Percentiles rank a stretch among this genome's conserved stretches.
Conservation (phyloP, 371 early-diverging fungal genomes). For the Mortierella sp. region DNA sequence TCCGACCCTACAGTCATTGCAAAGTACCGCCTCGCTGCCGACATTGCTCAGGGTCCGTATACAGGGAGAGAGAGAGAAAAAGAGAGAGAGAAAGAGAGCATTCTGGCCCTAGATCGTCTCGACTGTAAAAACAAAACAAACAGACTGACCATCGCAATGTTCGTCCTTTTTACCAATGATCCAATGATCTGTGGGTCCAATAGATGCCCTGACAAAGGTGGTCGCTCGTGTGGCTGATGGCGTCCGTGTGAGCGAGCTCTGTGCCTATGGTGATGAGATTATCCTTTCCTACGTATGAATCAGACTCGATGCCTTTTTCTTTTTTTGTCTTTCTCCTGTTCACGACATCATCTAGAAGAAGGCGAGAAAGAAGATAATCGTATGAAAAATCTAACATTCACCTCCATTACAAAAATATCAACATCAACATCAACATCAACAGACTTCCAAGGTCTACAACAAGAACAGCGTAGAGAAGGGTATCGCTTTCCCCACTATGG, state of each 20-base stretch:
- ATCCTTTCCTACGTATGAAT: conserved; percentile 70
- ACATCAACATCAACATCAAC: conserved; percentile 24
- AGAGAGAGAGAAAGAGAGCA: background rate
- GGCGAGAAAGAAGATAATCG: too few relatives aligned
- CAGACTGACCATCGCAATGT: too few relatives aligned
- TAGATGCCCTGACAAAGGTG: conserved; percentile 65
- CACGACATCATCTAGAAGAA: too few relatives aligned
- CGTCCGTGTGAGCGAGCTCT: conserved; percentile 77
- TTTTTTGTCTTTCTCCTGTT: too few relatives aligned
- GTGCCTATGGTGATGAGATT: conserved; percentile 84
- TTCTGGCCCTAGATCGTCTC: background rate
- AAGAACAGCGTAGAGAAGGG: conserved; percentile 82
- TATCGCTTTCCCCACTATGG: conserved; percentile 86
- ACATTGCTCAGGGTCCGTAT: conserved; percentile 77
- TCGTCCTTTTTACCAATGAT: background rate
- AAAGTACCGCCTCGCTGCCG: conserved; percentile 87
- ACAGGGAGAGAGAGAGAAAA: background rate
- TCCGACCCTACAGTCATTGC: conserved; percentile 70
- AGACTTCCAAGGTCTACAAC: conserved; percentile 77
- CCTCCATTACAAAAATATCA: background rate
- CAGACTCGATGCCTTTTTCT: background rate
- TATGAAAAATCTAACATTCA: background rate
- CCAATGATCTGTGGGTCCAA: background rate
- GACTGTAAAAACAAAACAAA: background rate
- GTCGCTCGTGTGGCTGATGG: conserved; percentile 68